These are phyloP conservation scores for Maudiozyma barnettii DNA, from an alignment of 805 yeast genomes.

Conservation along the genomic window DNA sequence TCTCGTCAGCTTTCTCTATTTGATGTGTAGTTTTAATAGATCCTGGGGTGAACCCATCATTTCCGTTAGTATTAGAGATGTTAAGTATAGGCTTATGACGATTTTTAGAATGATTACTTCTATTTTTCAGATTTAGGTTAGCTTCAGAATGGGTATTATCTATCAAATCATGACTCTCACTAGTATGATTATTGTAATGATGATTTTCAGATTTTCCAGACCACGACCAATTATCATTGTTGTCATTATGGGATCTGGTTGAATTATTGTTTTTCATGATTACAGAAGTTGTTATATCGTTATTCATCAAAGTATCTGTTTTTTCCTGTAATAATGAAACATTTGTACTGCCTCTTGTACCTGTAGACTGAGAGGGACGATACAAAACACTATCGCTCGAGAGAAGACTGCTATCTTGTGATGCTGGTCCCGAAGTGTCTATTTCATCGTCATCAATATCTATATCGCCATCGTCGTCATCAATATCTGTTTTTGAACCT, in stretches of 20 bases:
- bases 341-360: neutral
- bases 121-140: constrained; percentile 2
- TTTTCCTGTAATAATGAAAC: constrained; percentile 6
- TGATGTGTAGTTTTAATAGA: neutral
- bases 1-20: neutral
- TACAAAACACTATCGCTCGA: constrained; percentile 11
- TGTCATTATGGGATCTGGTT: too few relatives aligned
- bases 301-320: neutral
- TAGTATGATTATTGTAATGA: neutral
- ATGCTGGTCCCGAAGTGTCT: constrained; percentile 2
- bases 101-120: constrained; percentile 30
- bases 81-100: constrained; percentile 26
- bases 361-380: constrained; percentile 2
- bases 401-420: constrained; percentile 10
- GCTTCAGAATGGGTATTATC: constrained; percentile 1
- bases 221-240: constrained; percentile 5
- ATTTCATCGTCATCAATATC: neutral
- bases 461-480: neutral
- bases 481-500: neutral
- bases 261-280: too few relatives aligned
- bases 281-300: neutral
- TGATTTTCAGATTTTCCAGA: neutral
- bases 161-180: neutral
- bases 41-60: neutral
- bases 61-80: neutral